These are phyloP conservation scores for Cnidoscolus chayamansa DNA, from an alignment of 441 rosid species.

Conservation along the genomic window DNA sequence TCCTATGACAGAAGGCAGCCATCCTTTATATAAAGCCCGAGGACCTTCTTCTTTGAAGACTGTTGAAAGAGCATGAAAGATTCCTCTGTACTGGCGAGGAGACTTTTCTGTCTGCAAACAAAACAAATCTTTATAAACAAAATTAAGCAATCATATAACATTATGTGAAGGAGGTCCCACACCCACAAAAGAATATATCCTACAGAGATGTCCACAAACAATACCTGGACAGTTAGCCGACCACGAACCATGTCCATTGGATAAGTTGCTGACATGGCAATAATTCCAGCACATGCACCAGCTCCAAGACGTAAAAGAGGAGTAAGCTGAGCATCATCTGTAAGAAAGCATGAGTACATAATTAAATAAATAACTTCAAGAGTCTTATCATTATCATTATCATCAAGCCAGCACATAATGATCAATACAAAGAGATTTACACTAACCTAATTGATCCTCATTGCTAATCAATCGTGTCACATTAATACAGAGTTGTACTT, in stretches of 20 bases:
- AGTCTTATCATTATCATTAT: background rate
- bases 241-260: conserved; percentile 66
- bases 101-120: conserved; percentile 43
- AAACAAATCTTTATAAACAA: conserved; percentile 6
- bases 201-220: conserved; percentile 1
- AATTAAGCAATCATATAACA: conserved; percentile 16
- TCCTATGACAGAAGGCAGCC: conserved; percentile 56
- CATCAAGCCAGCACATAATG: background rate
- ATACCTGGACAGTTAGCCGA: conserved; percentile 56
- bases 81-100: conserved; percentile 49
- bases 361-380: background rate
- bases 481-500: too few species aligned
- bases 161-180: background rate
- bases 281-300: conserved; percentile 62
- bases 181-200: conserved; percentile 6
- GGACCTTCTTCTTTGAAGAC: conserved; percentile 51
- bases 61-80: conserved; percentile 43
- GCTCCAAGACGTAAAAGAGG: conserved; percentile 58
- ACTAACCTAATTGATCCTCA: background rate
- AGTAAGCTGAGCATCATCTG: conserved; percentile 54
- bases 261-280: conserved; percentile 65
- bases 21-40: conserved; percentile 51
- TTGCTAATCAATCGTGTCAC: background rate
- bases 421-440: background rate
- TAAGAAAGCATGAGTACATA: conserved; percentile 8